Percentiles rank a stretch among this genome's conserved stretches.
Evolutionary conservation across 2,329 filamentous ascomycete genomes (phyloP).

Genomic region (Alternaria longipes): DNA sequence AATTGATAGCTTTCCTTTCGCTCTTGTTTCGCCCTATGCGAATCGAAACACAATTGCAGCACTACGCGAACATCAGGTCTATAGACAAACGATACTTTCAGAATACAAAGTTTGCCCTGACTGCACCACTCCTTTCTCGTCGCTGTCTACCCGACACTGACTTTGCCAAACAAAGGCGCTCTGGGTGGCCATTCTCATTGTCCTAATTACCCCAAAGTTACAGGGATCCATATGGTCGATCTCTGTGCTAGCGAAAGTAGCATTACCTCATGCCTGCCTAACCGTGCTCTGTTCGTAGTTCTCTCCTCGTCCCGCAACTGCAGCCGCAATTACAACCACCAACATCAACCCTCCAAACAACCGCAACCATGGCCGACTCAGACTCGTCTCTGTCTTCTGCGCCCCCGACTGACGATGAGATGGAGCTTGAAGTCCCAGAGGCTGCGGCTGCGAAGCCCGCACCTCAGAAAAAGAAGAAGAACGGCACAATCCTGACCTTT

Average conservation of each 20-base stretch:
- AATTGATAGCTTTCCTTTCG: not conserved
- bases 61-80: not conserved
- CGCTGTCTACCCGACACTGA: not conserved
- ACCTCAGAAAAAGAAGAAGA: constrained; percentile 43
- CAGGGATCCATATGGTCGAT: constrained; percentile 29
- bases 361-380: constrained; percentile 62
- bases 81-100: constrained; percentile 6
- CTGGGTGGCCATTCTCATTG: constrained; percentile 4
- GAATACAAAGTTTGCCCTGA: not conserved
- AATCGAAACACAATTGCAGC: not conserved
- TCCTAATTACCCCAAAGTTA: constrained; percentile 19
- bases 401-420: constrained; percentile 68
- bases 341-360: constrained; percentile 28
- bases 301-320: constrained; percentile 29
- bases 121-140: not conserved
- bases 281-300: constrained; percentile 39
- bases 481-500: constrained; percentile 48
- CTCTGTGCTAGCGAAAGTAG: constrained; percentile 42
- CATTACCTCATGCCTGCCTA: constrained; percentile 51
- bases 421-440: constrained; percentile 38
- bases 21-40: not conserved
- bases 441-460: constrained; percentile 37
- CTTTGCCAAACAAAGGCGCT: not conserved
- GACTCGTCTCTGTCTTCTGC: constrained; percentile 67
- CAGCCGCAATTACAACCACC: constrained; percentile 30